Evolutionary conservation across 2,329 filamentous ascomycete genomes (phyloP), one percentile per base, ranked within the genome.

Genomic region (Diaporthe velutina): DNA sequence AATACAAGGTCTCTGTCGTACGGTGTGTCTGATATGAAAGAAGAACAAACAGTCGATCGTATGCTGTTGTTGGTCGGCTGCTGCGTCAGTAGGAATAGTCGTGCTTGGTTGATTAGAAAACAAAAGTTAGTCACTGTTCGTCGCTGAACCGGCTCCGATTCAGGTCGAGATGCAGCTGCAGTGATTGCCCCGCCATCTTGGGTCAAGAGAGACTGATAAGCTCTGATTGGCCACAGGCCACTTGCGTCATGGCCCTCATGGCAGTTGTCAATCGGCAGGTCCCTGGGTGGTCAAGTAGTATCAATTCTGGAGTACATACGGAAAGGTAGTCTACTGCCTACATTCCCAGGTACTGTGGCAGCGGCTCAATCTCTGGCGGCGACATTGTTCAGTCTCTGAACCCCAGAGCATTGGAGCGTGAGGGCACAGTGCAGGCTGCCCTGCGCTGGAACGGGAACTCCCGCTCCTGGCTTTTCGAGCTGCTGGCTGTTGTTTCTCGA

Each of bases 151-250:
- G 45, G 70, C 60, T 75, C 73, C 73, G 73, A 61, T 73, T 68
- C 50, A 64, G 73, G 72, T 73, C 64, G 30, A 68, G 71, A 57
- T 52, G 71, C 71, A 48, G 71, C 52, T 28, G n/a, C 42, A 67
- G 60, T 52, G 61, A 58, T 58, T 35, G 73, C 77, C 78, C 78
- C 78, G 73, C 77, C 73, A 76, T 76, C 45, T 74, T 70, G 67
- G 58, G 58, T 75, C 64, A 75, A 73, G 64, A 64, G 52, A 60
- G 68, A 74, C 74, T 58, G 74, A 22, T 22, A 15, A 50, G 54
- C 42, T 73, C 55, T 79, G 76, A 80, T 80, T 80, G 79, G 79
- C 33, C 60, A 50, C 25, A 30, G 30, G 17, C 15, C 4, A 52
- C 73, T 80, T 79, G 79, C 79, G 73, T 76, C 74, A 76, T 76